Percentiles rank a stretch among this genome's conserved stretches.
phyloP scores from a whole-genome alignment of 2,329 filamentous ascomycete species.

The Pseudocercospora eumusae region DNA sequence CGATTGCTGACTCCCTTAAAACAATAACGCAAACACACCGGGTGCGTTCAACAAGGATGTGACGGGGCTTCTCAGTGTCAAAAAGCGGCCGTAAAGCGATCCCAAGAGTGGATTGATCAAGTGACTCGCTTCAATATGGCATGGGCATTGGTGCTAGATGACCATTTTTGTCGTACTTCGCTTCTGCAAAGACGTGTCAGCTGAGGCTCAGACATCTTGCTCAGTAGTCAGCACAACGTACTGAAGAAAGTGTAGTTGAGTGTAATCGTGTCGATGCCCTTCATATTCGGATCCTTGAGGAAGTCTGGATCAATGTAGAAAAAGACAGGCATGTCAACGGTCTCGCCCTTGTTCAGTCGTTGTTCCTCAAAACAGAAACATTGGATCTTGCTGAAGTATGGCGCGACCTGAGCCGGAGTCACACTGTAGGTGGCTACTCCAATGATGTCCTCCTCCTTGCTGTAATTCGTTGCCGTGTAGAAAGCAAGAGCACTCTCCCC shows the following conservation, averaged over 20 bases:
- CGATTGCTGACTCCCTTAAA: neutral
- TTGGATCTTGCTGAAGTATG: slow-evolving; percentile 99
- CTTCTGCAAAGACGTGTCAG: slow-evolving; percentile 57
- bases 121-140: slow-evolving; percentile 19
- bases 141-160: slow-evolving; percentile 61
- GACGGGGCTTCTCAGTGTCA: neutral
- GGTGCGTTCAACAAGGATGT: neutral
- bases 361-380: slow-evolving; percentile 99
- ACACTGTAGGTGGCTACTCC: slow-evolving; percentile 98
- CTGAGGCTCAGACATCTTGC: slow-evolving; percentile 4
- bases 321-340: slow-evolving; percentile 99
- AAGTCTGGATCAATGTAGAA: slow-evolving; percentile 98
- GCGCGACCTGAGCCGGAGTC: slow-evolving; percentile 90
- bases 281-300: slow-evolving; percentile 88
- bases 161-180: slow-evolving; percentile 80
- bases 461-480: slow-evolving; percentile 93
- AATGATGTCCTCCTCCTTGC: slow-evolving; percentile 83
- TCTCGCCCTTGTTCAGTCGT: slow-evolving; percentile 89
- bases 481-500: slow-evolving; percentile 97
- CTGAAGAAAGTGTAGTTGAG: slow-evolving; percentile 98
- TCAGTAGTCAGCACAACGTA: slow-evolving; percentile 52
- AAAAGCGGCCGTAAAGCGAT: neutral
- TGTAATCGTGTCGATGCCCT: slow-evolving; percentile 89
- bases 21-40: neutral
- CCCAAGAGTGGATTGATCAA: neutral